phyloP scores from a whole-genome alignment of 805 yeast species.

The Komagataella populi region DNA sequence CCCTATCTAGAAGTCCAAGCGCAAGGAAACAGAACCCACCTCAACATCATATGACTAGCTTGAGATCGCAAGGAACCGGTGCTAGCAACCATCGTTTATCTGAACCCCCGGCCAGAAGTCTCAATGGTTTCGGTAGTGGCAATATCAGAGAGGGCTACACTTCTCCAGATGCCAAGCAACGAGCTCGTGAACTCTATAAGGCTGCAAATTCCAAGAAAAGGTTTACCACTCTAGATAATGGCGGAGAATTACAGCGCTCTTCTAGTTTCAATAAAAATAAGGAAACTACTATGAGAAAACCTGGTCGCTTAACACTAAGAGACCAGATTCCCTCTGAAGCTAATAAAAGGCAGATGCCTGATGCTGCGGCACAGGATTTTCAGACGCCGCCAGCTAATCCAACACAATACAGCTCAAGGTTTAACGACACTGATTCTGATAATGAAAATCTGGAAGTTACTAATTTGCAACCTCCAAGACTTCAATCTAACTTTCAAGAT shows the following conservation, averaged over 20 bases:
- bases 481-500: background rate
- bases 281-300: background rate
- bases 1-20: constrained; percentile 1
- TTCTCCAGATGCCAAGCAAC: constrained; percentile 13
- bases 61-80: background rate
- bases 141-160: constrained; percentile 4
- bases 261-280: constrained; percentile 45
- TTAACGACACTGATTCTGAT: background rate
- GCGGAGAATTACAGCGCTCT: constrained; percentile 13
- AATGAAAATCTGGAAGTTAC: background rate
- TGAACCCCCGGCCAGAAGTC: background rate
- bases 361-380: background rate
- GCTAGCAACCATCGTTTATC: background rate
- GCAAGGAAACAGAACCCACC: constrained; percentile 1
- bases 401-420: background rate
- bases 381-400: background rate
- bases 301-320: background rate
- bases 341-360: background rate
- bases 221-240: constrained; percentile 18
- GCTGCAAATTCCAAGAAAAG: constrained; percentile 26
- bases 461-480: background rate
- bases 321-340: background rate
- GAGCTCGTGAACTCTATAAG: constrained; percentile 43
- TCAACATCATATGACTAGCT: background rate
- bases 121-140: background rate